Evolutionary conservation across 345 rosid genomes (phyloP).

Genomic region (Geranium rotundifolium): DNA sequence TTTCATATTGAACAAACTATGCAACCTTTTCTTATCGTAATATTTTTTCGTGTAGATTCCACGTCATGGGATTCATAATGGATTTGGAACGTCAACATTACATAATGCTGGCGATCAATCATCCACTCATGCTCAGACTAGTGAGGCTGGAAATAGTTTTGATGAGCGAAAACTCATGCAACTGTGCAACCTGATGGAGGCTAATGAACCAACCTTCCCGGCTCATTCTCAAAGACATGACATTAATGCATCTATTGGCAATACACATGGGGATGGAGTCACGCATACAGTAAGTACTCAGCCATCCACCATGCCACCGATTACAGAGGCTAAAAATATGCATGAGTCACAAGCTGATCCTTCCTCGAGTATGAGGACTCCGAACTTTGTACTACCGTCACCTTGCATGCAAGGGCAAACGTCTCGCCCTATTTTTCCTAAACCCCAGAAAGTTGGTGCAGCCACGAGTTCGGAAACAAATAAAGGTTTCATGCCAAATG

Average conservation of each 20-base stretch:
- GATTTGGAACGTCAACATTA: slow-evolving; percentile 24
- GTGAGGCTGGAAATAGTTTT: slow-evolving; percentile 15
- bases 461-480: slow-evolving; percentile 30
- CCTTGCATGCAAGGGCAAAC: slow-evolving; percentile 36
- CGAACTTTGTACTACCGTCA: slow-evolving; percentile 25
- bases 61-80: slow-evolving; percentile 32
- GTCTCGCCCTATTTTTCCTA: slow-evolving; percentile 47
- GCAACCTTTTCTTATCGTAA: neutral
- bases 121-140: slow-evolving; percentile 26
- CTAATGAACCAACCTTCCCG: slow-evolving; percentile 34
- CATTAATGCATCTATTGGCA: slow-evolving; percentile 19
- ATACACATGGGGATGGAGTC: slow-evolving; percentile 35
- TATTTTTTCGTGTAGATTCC: slow-evolving; percentile 20
- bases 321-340: slow-evolving; percentile 38
- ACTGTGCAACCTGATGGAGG: slow-evolving; percentile 34
- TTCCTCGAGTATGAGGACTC: slow-evolving; percentile 45
- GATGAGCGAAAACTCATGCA: slow-evolving; percentile 39
- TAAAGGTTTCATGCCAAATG: slow-evolving; percentile 30
- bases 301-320: slow-evolving; percentile 12
- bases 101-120: slow-evolving; percentile 22
- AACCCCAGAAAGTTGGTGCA: slow-evolving; percentile 33
- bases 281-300: slow-evolving; percentile 20
- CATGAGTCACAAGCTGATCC: slow-evolving; percentile 45
- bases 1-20: neutral
- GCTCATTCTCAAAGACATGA: slow-evolving; percentile 33